Evolutionary conservation across 306 rosid species (phyloP), one percentile per base, ranked within the genome.

Genomic region (Myrica gale): DNA sequence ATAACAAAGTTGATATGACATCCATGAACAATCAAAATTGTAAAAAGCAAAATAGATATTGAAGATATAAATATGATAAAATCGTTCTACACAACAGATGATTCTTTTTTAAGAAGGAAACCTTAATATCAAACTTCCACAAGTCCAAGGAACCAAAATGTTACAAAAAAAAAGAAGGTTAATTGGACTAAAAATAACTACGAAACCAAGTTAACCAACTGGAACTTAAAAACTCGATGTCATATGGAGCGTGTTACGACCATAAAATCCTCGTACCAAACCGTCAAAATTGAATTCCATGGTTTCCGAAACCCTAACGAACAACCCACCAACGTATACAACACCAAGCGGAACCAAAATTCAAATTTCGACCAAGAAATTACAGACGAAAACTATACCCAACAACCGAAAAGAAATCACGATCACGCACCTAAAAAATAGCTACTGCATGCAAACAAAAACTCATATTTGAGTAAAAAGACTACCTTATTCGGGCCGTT

Each of bases 301-400:
- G 73, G 76, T 61, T 75, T 44, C 71, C 9, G 23, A 76, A 53
- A 45, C 57, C 46, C 44, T 11, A 26, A 23, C n/a, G n/a, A 75
- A 70, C 16, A 75, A 47, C 32, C 5, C 55, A 69, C 52, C 13
- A 3, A 53, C 51, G 7, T 52, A 21, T 55, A 26, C 47, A 58
- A 50, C 15, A 5, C 70, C 57, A 45, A 65, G 39, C 53, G 42
- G 19, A 1, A 60, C 15, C 26, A 71, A 32, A 50, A 44, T 17
- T 0, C 13, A 1, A 37, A 70, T 51, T 42, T 20, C 66, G 45
- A 69, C 44, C 17, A 69, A 69, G 4, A 9, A 41, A 75, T 11
- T 12, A 13, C 7, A 53, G 17, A 51, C 2, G 37, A 61, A 73
- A 44, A 44, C 9, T 60, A 48, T 48, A 58, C 7, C n/a, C 6